Percentiles rank a stretch among this genome's conserved stretches.
Evolutionary conservation across 371 early-diverging fungal genomes (phyloP).

Genomic region (Cokeromyces recurvatus): DNA sequence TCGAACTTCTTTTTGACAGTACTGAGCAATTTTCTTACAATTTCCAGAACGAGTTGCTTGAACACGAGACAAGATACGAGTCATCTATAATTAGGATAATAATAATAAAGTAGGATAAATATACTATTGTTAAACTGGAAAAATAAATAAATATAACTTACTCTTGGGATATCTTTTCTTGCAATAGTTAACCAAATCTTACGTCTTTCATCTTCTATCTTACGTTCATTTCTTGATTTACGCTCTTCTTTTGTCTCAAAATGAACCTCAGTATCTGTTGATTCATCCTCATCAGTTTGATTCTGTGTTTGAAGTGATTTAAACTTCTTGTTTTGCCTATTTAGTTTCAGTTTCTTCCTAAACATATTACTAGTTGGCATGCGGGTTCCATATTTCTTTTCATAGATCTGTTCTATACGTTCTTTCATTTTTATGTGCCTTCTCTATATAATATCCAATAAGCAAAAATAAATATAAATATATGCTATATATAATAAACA

Average conservation of each 20-base stretch:
- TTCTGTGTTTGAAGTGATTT: background rate
- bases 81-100: conserved; percentile 19
- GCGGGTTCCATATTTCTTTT: conserved; percentile 33
- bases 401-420: conserved; percentile 29
- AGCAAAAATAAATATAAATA: too few species aligned
- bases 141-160: too few species aligned
- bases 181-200: conserved; percentile 45
- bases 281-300: conserved; percentile 2
- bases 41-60: conserved; percentile 52
- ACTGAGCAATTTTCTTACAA: conserved; percentile 56
- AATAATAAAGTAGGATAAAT: conserved; percentile 8
- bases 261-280: conserved; percentile 2
- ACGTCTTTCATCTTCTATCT: conserved; percentile 25
- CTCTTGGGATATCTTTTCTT: conserved; percentile 44
- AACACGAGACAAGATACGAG: conserved; percentile 49
- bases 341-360: background rate
- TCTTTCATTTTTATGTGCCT: conserved; percentile 27
- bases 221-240: conserved; percentile 7
- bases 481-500: too few species aligned
- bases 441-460: too few species aligned
- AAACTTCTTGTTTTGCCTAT: too few species aligned
- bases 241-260: background rate
- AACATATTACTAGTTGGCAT: conserved; percentile 14
- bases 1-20: conserved; percentile 55
- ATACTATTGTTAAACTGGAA: background rate